These are phyloP conservation scores for Daldinia bambusicola DNA, from an alignment of 495 filamentous ascomycete genomes.

Conservation along the genomic window DNA sequence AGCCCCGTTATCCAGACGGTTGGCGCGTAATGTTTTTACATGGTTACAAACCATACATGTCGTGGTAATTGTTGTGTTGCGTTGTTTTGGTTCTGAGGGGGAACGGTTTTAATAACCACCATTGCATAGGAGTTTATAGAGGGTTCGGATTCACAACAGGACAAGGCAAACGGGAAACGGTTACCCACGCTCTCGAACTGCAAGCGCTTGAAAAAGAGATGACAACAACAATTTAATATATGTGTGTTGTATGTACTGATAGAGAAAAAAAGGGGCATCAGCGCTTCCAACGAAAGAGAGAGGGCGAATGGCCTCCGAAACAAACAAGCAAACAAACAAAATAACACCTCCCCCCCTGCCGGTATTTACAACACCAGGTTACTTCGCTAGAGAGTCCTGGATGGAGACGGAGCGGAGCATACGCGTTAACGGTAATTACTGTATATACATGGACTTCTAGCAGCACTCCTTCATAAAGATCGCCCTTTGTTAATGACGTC, in stretches of 20 bases:
- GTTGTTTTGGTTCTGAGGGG: slow-evolving; percentile 23
- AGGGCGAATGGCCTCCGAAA: slow-evolving; percentile 11
- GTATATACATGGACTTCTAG: slow-evolving; percentile 38
- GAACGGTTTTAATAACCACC: slow-evolving; percentile 19
- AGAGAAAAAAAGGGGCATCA: slow-evolving; percentile 26
- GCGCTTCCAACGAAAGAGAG: slow-evolving; percentile 1
- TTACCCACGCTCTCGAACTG: background rate
- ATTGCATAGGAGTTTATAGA: slow-evolving; percentile 39
- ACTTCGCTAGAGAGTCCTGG: slow-evolving; percentile 21
- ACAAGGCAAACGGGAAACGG: slow-evolving; percentile 25
- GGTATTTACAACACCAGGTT: slow-evolving; percentile 12
- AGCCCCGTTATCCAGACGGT: slow-evolving; percentile 56
- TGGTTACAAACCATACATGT: slow-evolving; percentile 5
- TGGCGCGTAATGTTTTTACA: slow-evolving; percentile 45
- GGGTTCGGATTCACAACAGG: slow-evolving; percentile 12
- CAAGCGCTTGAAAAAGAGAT: slow-evolving; percentile 17
- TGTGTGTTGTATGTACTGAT: slow-evolving; percentile 33
- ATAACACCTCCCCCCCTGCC: slow-evolving; percentile 3
- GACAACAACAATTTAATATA: slow-evolving; percentile 24
- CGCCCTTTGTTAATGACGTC: slow-evolving; percentile 5
- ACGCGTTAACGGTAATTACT: slow-evolving; percentile 23
- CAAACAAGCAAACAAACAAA: background rate
- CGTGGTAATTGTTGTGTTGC: slow-evolving; percentile 11
- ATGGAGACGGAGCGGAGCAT: slow-evolving; percentile 1
- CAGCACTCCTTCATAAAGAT: slow-evolving; percentile 25